Percentiles rank a stretch among this genome's conserved stretches.
These are phyloP conservation scores for Arachnomyces sp. DNA, from an alignment of 2,329 filamentous ascomycete genomes.

Conservation along the genomic window DNA sequence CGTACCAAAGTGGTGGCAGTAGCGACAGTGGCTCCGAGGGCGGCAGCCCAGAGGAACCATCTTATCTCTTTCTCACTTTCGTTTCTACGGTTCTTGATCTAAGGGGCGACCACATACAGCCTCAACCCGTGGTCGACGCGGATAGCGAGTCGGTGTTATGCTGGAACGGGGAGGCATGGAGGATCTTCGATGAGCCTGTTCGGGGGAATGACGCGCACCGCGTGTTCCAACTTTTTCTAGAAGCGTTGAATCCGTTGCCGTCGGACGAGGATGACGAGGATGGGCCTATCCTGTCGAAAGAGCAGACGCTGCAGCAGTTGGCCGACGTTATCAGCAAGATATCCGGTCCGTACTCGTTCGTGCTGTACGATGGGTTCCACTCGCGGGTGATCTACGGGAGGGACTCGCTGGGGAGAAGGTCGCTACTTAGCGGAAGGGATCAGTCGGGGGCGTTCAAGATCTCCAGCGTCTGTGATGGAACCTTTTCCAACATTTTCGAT, in stretches of 20 bases:
- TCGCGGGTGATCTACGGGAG: constrained; percentile 69
- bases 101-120: constrained; percentile 62
- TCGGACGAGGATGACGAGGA: background rate
- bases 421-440: constrained; percentile 54
- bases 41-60: constrained; percentile 1
- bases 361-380: constrained; percentile 62
- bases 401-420: constrained; percentile 80
- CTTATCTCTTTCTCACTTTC: constrained; percentile 49
- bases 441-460: constrained; percentile 49
- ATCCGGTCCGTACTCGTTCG: constrained; percentile 81
- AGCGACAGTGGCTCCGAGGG: background rate
- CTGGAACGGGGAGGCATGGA: constrained; percentile 98
- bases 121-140: constrained; percentile 62
- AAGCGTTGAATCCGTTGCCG: constrained; percentile 24
- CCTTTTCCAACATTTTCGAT: constrained; percentile 48
- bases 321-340: constrained; percentile 49
- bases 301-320: constrained; percentile 31
- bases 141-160: constrained; percentile 61
- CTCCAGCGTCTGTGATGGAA: constrained; percentile 60
- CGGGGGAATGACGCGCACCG: constrained; percentile 67
- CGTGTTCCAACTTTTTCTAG: constrained; percentile 54
- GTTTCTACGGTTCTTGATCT: constrained; percentile 83
- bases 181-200: constrained; percentile 50
- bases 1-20: background rate
- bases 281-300: constrained; percentile 10